Percentiles rank a stretch among this genome's conserved stretches.
phyloP scores from a whole-genome alignment of 495 filamentous ascomycete genomes.

The Hypoxylon rickii region DNA sequence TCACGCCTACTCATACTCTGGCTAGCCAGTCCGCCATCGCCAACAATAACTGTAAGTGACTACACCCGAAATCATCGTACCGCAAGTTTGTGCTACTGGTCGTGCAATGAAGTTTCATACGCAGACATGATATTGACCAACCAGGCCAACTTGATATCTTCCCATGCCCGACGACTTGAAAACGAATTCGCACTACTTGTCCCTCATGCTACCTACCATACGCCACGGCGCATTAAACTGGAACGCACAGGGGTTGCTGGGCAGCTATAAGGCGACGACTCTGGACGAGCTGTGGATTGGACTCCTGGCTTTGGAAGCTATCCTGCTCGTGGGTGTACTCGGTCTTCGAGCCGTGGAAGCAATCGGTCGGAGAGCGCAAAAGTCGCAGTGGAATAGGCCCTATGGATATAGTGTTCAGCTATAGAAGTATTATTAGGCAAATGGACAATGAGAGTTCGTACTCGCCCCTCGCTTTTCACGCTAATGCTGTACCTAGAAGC shows the following conservation, averaged over 20 bases:
- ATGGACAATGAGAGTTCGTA: too few relatives aligned
- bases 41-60: too few relatives aligned
- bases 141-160: conserved; percentile 2
- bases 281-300: conserved; percentile 54
- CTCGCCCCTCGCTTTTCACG: too few relatives aligned
- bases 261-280: conserved; percentile 43
- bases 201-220: conserved; percentile 6
- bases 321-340: conserved; percentile 45
- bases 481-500: too few relatives aligned
- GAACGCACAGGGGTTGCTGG: conserved; percentile 35
- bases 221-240: conserved; percentile 9
- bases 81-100: too few relatives aligned
- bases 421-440: too few relatives aligned
- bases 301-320: conserved; percentile 46
- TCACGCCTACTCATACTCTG: too few relatives aligned
- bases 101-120: too few relatives aligned
- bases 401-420: too few relatives aligned
- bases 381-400: too few relatives aligned
- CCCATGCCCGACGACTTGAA: background rate
- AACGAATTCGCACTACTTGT: background rate
- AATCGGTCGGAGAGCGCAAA: conserved; percentile 11
- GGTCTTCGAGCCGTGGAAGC: conserved; percentile 33
- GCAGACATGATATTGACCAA: conserved; percentile 20
- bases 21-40: too few relatives aligned
- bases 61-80: too few relatives aligned